Evolutionary conservation across 2,329 filamentous ascomycete species (phyloP), one percentile per base, ranked within the genome.

Genomic region (Elsinoe arachidis): DNA sequence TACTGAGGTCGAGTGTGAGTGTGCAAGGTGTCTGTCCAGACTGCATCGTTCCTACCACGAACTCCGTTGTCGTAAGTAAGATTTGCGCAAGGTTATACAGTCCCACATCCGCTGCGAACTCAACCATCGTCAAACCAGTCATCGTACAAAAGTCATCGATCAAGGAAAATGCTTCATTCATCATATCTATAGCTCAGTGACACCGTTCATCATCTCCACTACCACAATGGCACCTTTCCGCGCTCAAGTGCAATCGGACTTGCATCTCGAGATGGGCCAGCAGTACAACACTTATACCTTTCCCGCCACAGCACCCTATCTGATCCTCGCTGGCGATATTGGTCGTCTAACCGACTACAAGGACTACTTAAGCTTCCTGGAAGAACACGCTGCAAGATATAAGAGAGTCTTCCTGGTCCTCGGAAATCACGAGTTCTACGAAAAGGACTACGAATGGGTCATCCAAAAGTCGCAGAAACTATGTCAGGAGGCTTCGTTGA

Each of bases 381-480:
- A 65, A 9, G 61, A 61, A 3, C 76, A 78, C 57, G 70, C 69
- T n/a, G 60, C 65, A 15, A 68, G 69, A 2, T 80, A 74, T 61
- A 65, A 74, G 6, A 68, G 66, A 3, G 73, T 80, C 2, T 74
- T 80, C 53, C 65, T 80, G 1, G 71, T 80, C 0, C 70, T 80
- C 2, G 79, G 78, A 0, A 81, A 81, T 63, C 78, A 81, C 62
- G 79, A 81, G 63, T 80, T 80, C 63, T 80, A 78, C 62, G 72
- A 72, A 30, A 66, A 75, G 34, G 69, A 68, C 38, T 71, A 74
- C 54, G 65, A 70, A 1, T 62, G 68, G 0, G 73, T 71, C 0
- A 59, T 80, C 4, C 62, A 64, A 2, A 64, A 63, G 10, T 77
- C 77, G 0, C 61, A 62, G 19, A 62, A 63, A 6, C 65, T 80